These are phyloP conservation scores for Skeletonema tropicum DNA, from an alignment of 108 stramenopile species.

Conservation along the genomic window DNA sequence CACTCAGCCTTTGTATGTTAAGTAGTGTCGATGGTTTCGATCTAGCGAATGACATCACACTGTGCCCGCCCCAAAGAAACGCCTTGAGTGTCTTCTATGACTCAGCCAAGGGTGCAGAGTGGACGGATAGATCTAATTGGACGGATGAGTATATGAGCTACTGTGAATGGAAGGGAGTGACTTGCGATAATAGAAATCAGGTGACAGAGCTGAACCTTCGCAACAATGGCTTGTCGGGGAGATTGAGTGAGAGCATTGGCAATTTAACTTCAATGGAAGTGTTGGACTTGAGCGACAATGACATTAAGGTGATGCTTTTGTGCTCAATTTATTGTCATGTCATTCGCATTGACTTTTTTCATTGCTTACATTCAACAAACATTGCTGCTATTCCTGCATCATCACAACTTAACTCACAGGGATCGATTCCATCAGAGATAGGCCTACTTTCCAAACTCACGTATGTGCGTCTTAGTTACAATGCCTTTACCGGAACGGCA, in stretches of 20 bases:
- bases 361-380: too few relatives aligned
- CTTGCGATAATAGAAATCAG: constrained; percentile 7
- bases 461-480: too few relatives aligned
- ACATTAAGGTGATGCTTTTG: not conserved
- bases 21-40: not conserved
- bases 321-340: not conserved
- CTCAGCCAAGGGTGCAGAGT: constrained; percentile 1
- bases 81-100: constrained; percentile 7
- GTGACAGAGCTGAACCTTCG: constrained; percentile 17
- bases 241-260: too few relatives aligned
- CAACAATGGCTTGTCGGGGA: too few relatives aligned
- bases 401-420: too few relatives aligned
- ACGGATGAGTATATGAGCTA: not conserved
- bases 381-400: too few relatives aligned
- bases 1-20: not conserved
- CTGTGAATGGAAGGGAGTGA: not conserved
- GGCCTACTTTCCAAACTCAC: too few relatives aligned
- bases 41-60: not conserved
- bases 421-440: too few relatives aligned
- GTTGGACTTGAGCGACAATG: too few relatives aligned
- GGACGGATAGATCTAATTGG: not conserved
- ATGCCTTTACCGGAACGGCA: too few relatives aligned
- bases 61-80: not conserved
- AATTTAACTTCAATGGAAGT: too few relatives aligned
- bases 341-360: too few relatives aligned